These are phyloP conservation scores for Xylariales sp. DNA, from an alignment of 2,329 filamentous ascomycete genomes.

Conservation along the genomic window DNA sequence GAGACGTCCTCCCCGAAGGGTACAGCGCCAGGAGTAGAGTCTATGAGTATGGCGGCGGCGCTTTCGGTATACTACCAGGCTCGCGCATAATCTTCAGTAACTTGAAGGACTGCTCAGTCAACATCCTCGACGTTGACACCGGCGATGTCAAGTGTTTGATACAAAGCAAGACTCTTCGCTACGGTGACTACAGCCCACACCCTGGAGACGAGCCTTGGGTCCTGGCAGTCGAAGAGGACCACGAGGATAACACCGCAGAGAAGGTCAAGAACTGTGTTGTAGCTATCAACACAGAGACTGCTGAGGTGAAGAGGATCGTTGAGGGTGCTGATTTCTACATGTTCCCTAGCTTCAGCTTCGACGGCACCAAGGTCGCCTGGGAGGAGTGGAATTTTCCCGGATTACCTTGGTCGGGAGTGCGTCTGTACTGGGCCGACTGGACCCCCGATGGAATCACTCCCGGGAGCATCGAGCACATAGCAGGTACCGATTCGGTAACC, in stretches of 20 bases:
- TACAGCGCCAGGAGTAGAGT: constrained; percentile 41
- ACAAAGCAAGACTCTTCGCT: constrained; percentile 29
- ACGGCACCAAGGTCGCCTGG: constrained; percentile 44
- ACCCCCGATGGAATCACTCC: constrained; percentile 21
- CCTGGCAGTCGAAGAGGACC: constrained; percentile 49
- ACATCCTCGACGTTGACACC: constrained; percentile 33
- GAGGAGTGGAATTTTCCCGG: constrained; percentile 51
- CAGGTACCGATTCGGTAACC: constrained; percentile 36
- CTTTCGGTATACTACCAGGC: constrained; percentile 33
- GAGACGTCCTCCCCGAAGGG: constrained; percentile 36
- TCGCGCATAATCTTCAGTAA: constrained; percentile 43
- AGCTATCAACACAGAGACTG: constrained; percentile 34
- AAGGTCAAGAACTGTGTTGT: constrained; percentile 33
- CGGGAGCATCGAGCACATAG: constrained; percentile 28
- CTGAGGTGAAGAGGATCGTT: constrained; percentile 32
- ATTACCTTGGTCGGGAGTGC: constrained; percentile 45
- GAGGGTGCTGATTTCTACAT: constrained; percentile 49
- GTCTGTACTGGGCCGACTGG: constrained; percentile 41
- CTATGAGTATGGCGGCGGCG: constrained; percentile 49
- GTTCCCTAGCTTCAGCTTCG: constrained; percentile 41
- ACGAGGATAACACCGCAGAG: constrained; percentile 27
- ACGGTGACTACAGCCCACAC: constrained; percentile 42
- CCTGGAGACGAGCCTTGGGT: constrained; percentile 32
- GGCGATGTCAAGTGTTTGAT: constrained; percentile 28
- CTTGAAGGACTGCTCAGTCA: constrained; percentile 33